Evolutionary conservation across 768 basidiomycete species (phyloP).

Genomic region (Kwoniella europaea): DNA sequence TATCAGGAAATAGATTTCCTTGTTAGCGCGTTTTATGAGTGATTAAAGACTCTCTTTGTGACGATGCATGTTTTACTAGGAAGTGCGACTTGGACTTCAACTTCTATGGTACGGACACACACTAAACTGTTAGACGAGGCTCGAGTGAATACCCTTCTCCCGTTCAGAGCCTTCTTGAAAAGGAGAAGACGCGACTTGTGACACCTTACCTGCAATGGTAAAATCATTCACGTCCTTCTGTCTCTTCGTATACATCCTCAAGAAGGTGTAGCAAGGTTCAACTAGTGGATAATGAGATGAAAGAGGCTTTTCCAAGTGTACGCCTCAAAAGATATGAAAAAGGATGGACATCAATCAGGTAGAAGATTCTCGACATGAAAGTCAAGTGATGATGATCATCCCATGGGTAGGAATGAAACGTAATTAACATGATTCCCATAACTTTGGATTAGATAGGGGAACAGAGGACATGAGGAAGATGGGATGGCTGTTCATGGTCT

Average conservation of each 20-base stretch:
- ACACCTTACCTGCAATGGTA: background rate
- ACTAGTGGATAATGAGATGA: background rate
- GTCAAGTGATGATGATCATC: background rate
- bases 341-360: background rate
- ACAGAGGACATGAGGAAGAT: too few species aligned
- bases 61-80: background rate
- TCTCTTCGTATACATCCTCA: background rate
- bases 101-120: background rate
- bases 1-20: slow-evolving; percentile 16
- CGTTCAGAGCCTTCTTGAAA: background rate
- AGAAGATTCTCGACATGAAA: too few species aligned
- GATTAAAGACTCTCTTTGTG: background rate
- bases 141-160: background rate
- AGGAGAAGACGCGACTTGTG: background rate
- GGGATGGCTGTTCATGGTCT: background rate
- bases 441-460: background rate
- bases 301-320: background rate
- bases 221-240: background rate
- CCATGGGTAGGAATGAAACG: background rate
- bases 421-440: background rate
- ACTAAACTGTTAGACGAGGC: background rate
- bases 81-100: background rate
- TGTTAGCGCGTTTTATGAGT: slow-evolving; percentile 5
- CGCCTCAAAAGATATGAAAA: background rate
- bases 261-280: background rate